These are phyloP conservation scores for Solanum ossicruentum DNA, from an alignment of 257 asterid genomes.

Conservation along the genomic window DNA sequence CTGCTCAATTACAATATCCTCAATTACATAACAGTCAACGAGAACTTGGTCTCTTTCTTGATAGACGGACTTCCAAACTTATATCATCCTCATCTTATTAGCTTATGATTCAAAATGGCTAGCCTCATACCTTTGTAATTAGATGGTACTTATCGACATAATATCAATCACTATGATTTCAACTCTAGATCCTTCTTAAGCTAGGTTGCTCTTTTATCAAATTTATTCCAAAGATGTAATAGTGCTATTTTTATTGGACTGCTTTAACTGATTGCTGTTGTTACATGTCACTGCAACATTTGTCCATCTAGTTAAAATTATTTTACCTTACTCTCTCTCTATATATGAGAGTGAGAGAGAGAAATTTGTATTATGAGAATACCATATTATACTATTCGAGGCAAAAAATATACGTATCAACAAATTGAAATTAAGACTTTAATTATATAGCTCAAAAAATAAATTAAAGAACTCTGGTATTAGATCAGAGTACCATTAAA, in stretches of 20 bases:
- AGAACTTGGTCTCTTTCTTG: too few relatives aligned
- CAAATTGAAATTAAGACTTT: background rate
- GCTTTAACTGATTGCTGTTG: background rate
- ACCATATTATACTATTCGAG: background rate
- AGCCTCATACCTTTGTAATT: too few relatives aligned
- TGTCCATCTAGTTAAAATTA: background rate
- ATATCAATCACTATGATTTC: background rate
- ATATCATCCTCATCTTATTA: too few relatives aligned
- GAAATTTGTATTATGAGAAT: background rate
- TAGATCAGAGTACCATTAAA: background rate
- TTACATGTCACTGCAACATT: background rate
- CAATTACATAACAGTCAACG: too few relatives aligned
- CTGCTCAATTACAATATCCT: too few relatives aligned
- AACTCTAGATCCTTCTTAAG: background rate
- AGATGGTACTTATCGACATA: background rate
- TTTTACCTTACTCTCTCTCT: background rate
- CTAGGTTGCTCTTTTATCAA: background rate
- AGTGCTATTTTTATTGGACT: background rate
- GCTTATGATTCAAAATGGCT: too few relatives aligned
- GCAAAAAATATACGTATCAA: background rate
- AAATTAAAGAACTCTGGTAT: background rate
- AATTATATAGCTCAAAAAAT: background rate
- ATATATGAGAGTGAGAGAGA: too few relatives aligned
- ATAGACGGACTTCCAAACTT: too few relatives aligned
- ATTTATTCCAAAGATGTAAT: background rate